Evolutionary conservation across 495 filamentous ascomycete genomes (phyloP).

Genomic region (Filosporella fistucella): DNA sequence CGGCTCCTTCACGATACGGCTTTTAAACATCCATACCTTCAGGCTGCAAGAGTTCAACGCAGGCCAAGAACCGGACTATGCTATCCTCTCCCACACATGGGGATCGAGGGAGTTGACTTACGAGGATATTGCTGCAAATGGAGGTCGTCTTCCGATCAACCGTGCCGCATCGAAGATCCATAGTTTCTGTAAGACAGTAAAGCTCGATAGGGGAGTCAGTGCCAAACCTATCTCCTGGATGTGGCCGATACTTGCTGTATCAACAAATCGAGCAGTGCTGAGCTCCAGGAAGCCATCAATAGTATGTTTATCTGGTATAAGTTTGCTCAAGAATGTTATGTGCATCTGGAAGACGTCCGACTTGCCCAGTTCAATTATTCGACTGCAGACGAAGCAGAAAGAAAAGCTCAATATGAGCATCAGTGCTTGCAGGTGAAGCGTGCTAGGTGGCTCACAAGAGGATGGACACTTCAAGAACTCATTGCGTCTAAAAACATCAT

Average conservation of each 20-base stretch:
- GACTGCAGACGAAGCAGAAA: no score
- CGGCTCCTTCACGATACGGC: not conserved
- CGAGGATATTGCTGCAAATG: not conserved
- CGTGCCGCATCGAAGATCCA: no score
- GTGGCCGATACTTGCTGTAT: not conserved
- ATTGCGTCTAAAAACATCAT: conserved; percentile 24
- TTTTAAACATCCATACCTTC: not conserved
- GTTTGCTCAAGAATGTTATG: not conserved
- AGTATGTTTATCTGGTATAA: not conserved
- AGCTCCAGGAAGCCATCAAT: not conserved
- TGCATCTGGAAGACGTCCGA: not conserved
- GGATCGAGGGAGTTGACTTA: not conserved
- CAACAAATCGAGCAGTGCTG: not conserved
- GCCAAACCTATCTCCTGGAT: no score
- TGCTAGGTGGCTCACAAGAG: conserved; percentile 30
- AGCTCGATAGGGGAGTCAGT: not conserved
- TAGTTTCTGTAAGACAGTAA: not conserved
- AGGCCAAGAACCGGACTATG: not conserved
- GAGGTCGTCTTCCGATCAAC: not conserved
- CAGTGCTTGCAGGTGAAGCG: not conserved
- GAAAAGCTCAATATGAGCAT: no score
- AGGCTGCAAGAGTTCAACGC: not conserved
- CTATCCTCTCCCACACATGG: not conserved
- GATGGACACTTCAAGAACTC: conserved; percentile 38
- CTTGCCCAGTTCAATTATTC: not conserved